A percentile compares a stretch with the other conserved stretches of the same genome.
phyloP scores from a whole-genome alignment of 1,284 basidiomycete genomes.

The Macrocystidia cucumis region DNA sequence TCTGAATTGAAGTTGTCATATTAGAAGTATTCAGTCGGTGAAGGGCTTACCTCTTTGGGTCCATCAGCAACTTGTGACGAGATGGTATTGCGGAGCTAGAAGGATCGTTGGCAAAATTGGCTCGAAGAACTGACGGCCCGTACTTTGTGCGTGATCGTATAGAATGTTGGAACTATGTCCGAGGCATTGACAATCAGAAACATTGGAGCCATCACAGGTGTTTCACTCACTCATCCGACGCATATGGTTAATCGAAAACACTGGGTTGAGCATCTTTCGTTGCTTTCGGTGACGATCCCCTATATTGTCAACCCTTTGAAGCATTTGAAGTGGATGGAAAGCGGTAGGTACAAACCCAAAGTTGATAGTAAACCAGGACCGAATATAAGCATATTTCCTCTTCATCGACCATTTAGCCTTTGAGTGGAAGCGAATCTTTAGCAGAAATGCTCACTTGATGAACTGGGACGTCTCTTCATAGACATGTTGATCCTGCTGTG shows the following conservation, averaged over 20 bases:
- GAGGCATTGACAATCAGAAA: neutral
- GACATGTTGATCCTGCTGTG: slow-evolving; percentile 5
- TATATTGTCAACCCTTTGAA: neutral
- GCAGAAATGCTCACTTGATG: slow-evolving; percentile 14
- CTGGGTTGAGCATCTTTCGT: slow-evolving; percentile 13
- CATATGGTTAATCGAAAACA: slow-evolving; percentile 12
- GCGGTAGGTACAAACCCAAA: slow-evolving; percentile 6
- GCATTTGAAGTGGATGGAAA: neutral
- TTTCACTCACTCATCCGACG: slow-evolving; percentile 9
- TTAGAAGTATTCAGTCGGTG: no score
- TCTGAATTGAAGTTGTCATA: no score
- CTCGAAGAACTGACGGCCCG: neutral
- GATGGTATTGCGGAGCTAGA: slow-evolving; percentile 7
- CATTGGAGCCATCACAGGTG: neutral
- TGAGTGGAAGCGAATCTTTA: neutral
- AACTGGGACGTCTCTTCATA: slow-evolving; percentile 18
- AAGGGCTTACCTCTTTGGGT: slow-evolving; percentile 7
- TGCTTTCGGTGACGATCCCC: slow-evolving; percentile 14
- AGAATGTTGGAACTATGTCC: slow-evolving; percentile 9
- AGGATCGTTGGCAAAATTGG: neutral
- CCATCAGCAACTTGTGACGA: slow-evolving; percentile 6
- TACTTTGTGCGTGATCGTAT: slow-evolving; percentile 12
- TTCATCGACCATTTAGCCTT: neutral
- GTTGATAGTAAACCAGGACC: slow-evolving; percentile 9
- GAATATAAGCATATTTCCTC: slow-evolving; percentile 8